Base-by-base conservation (phyloP, 805 yeast species). In the Clavispora vitiphila region DNA sequence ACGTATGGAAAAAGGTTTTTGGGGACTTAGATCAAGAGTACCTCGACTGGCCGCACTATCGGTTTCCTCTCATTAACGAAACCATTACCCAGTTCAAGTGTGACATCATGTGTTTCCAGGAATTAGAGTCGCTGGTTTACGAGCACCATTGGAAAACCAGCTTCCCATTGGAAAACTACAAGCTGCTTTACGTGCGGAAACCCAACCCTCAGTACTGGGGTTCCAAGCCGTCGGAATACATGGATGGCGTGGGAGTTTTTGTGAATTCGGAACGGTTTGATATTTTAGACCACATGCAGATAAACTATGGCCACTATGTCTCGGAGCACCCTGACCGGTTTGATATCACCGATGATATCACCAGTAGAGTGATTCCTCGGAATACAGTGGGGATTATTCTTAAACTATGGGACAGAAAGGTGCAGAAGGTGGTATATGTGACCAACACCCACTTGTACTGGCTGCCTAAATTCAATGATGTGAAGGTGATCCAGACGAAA, bases 391-490 rank as follows among this genome's bases (percentile, higher is more conserved):
- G 78, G 3, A 43, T 78, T 2, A 59, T 80, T n/a, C 62, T 74
- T 5, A 72, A 72, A 10, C 54, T 80, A 29, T 57, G 62, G 41
- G 84, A 80, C 51, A 61, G 57, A 38, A 49, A 42, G 1, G 66
- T 77, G 0, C 58, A 62, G 9, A 61, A 69, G 25, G 49, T 57
- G 3, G 53, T 79, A 3, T 72, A 76, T 30, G 66, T 77, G 2
- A 62, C 79, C n/a, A 80, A 78, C 46, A 79, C 84, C 0, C 85
- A 80, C 55, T 58, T 80, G 8, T 80, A 80, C 51, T 80, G 85
- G 85, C 53, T 55, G 31, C 61, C 61, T 1, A 71, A 73, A 47
- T 71, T 64, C 38, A 69, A 72, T 37, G 80, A 77, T 49, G 80
- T 79, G 16, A 78, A 77, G 49, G 60, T 77, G 7, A 52, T 77